These are phyloP conservation scores for Amanita fuliginea DNA, from an alignment of 768 basidiomycete genomes.

Conservation along the genomic window DNA sequence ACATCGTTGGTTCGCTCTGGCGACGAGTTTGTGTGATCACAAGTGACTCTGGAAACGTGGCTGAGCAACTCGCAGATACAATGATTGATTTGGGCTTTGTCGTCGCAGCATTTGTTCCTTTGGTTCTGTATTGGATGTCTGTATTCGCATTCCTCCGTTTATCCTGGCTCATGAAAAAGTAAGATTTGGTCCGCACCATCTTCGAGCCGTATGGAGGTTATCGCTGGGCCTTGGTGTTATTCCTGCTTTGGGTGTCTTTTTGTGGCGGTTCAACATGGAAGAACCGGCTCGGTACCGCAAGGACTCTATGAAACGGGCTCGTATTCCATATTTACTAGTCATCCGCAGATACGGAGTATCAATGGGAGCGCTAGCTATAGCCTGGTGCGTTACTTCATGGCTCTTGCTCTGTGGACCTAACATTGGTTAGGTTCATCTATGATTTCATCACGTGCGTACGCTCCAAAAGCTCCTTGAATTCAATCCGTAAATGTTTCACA, in stretches of 20 bases:
- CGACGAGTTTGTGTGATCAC: conserved; percentile 51
- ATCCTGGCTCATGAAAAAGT: neutral
- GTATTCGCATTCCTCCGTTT: conserved; percentile 13
- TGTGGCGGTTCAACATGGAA: conserved; percentile 81
- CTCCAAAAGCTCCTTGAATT: neutral
- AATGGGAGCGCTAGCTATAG: conserved; percentile 63
- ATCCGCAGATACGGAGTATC: conserved; percentile 71
- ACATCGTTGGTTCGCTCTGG: conserved; percentile 78
- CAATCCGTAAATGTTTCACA: conserved; percentile 12
- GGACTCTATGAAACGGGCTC: conserved; percentile 67
- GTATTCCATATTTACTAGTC: conserved; percentile 68
- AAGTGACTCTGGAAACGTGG: neutral
- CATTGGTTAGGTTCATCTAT: conserved; percentile 49
- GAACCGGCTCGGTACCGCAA: conserved; percentile 67
- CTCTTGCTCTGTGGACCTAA: neutral
- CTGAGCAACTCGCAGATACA: conserved; percentile 31
- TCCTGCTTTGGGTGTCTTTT: conserved; percentile 70
- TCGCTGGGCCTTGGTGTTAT: conserved; percentile 78
- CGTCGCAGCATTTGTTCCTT: conserved; percentile 66
- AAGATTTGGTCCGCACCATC: conserved; percentile 69
- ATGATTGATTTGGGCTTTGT: conserved; percentile 89
- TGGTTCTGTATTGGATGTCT: conserved; percentile 85
- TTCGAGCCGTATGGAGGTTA: conserved; percentile 79
- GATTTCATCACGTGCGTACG: conserved; percentile 64
- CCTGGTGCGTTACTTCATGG: conserved; percentile 38